Conservation (phyloP, 2,329 filamentous ascomycete genomes). For the Westerdykella sp. region DNA sequence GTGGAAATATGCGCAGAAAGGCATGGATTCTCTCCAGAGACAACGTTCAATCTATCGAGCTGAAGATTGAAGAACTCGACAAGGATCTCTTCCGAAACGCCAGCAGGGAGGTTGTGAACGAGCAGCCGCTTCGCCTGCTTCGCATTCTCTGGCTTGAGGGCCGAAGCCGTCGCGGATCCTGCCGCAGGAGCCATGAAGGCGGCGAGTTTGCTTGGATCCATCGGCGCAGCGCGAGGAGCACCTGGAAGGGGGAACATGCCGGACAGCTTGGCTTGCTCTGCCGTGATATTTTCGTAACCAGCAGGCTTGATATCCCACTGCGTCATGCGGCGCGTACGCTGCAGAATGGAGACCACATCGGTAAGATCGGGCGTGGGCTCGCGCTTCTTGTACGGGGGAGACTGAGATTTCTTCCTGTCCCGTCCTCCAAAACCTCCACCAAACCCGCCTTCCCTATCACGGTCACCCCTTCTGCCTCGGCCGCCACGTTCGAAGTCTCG, state of each 20-base stretch:
- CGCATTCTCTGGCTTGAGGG: conserved; percentile 86
- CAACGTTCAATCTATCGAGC: conserved; percentile 91
- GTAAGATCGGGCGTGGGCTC: conserved; percentile 95
- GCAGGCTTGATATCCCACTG: conserved; percentile 99
- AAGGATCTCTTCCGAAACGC: conserved; percentile 68
- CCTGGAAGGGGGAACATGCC: conserved; percentile 98
- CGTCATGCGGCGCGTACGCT: conserved; percentile 85
- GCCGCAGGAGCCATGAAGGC: conserved; percentile 91
- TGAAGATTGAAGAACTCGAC: conserved; percentile 91
- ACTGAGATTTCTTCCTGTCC: conserved; percentile 65
- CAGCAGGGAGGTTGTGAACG: conserved; percentile 71
- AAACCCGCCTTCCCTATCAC: conserved; percentile 12
- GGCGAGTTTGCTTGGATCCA: conserved; percentile 90
- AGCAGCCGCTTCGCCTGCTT: conserved; percentile 91
- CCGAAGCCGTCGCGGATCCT: conserved; percentile 63
- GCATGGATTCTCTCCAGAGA: conserved; percentile 78
- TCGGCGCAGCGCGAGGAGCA: conserved; percentile 86
- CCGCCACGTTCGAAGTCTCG: conserved; percentile 42
- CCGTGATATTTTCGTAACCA: conserved; percentile 95
- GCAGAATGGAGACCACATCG: conserved; percentile 71
- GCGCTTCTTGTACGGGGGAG: conserved; percentile 74
- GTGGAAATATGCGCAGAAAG: conserved; percentile 74
- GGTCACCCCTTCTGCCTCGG: conserved; percentile 16
- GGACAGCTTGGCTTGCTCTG: conserved; percentile 96
- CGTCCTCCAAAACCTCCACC: conserved; percentile 34